A percentile compares a stretch with the other conserved stretches of the same genome.
Conservation (phyloP, 495 filamentous ascomycete genomes). For the Tuber calosporum region DNA sequence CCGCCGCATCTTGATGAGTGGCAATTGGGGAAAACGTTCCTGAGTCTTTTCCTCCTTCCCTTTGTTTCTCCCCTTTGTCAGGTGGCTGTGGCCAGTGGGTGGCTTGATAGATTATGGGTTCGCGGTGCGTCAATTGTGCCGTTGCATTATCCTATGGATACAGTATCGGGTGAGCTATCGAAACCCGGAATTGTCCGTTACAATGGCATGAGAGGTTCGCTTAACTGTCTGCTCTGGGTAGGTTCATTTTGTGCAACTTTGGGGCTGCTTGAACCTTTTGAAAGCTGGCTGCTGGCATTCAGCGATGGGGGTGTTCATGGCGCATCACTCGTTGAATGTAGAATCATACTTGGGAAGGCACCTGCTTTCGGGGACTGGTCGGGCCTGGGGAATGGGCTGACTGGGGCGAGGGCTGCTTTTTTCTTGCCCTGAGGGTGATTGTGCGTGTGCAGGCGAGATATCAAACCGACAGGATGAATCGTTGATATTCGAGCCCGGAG, state of each 20-base stretch:
- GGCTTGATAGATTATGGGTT: not conserved
- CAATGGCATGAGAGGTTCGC: not conserved
- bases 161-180: not conserved
- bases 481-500: not conserved
- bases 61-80: not conserved
- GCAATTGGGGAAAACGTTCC: not conserved
- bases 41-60: not conserved
- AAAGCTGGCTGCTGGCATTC: not conserved
- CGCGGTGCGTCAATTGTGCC: not conserved
- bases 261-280: not conserved
- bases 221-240: not conserved
- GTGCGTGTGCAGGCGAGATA: not conserved
- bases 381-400: not conserved
- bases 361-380: not conserved
- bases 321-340: not conserved
- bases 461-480: not conserved
- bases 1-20: not conserved
- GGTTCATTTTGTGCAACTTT: not conserved
- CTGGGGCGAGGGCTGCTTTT: not conserved
- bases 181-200: not conserved
- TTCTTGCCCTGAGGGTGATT: not conserved
- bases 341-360: too few relatives aligned
- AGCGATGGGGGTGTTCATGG: not conserved
- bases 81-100: not conserved
- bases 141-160: not conserved